These are phyloP conservation scores for Setomelanomma holmii DNA, from an alignment of 2,329 filamentous ascomycete species.

Conservation along the genomic window DNA sequence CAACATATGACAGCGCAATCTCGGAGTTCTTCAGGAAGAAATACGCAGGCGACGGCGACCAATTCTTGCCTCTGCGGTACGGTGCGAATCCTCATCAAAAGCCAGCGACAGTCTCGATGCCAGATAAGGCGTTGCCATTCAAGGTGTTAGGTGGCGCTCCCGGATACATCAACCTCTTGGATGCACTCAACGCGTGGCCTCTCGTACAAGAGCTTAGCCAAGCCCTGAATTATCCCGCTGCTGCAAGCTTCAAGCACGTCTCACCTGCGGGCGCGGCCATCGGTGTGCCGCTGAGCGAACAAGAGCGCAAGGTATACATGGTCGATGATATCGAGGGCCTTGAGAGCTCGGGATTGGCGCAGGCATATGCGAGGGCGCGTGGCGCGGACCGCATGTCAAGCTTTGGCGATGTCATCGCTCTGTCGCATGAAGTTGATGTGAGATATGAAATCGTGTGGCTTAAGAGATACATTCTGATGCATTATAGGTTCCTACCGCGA, in stretches of 20 bases:
- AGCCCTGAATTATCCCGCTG: constrained; percentile 85
- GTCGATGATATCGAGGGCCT: constrained; percentile 93
- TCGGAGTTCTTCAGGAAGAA: constrained; percentile 97
- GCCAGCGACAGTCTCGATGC: constrained; percentile 84
- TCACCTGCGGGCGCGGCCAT: constrained; percentile 96
- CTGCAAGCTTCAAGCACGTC: constrained; percentile 97
- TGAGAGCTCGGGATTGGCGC: constrained; percentile 83
- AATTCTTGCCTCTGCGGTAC: constrained; percentile 88
- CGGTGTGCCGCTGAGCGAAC: constrained; percentile 81
- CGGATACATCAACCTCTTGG: constrained; percentile 96
- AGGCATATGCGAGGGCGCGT: constrained; percentile 93
- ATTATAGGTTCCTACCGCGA: constrained; percentile 75
- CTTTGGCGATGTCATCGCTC: constrained; percentile 94
- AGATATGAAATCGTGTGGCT: constrained; percentile 6
- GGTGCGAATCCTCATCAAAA: constrained; percentile 99
- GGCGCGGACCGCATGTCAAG: constrained; percentile 98
- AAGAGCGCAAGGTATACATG: constrained; percentile 97
- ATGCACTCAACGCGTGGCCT: constrained; percentile 95
- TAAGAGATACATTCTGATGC: constrained; percentile 5
- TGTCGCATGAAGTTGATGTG: constrained; percentile 85
- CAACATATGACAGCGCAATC: constrained; percentile 94
- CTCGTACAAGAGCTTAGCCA: constrained; percentile 95
- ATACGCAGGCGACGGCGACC: constrained; percentile 84
- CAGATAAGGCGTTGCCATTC: constrained; percentile 82
- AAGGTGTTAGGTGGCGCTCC: constrained; percentile 89